Conservation (phyloP, 495 filamentous ascomycete species). For the Aspergillus cristatus region DNA sequence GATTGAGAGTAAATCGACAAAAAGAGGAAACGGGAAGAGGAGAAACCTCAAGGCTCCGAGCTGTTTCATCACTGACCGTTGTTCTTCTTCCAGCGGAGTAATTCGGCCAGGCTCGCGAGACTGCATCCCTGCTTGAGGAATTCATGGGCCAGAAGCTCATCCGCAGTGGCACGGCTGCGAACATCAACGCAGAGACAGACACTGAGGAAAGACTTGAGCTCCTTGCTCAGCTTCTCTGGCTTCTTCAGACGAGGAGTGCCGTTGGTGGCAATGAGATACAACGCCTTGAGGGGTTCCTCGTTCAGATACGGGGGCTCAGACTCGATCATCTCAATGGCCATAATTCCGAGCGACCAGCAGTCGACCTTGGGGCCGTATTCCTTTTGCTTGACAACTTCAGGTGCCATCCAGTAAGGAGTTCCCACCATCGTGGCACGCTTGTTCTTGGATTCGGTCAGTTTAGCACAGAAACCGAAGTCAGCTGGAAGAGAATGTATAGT, state of each 20-base stretch:
- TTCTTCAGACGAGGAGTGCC: slow-evolving; percentile 96
- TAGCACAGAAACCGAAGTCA: slow-evolving; percentile 98
- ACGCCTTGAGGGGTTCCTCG: slow-evolving; percentile 90
- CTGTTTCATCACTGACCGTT: slow-evolving; percentile 25
- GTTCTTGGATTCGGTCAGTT: slow-evolving; percentile 90
- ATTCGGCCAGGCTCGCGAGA: slow-evolving; percentile 67
- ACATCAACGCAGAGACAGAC: slow-evolving; percentile 96
- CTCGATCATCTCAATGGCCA: slow-evolving; percentile 99
- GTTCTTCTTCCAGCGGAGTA: slow-evolving; percentile 62
- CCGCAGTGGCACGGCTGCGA: slow-evolving; percentile 82
- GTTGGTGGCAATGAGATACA: slow-evolving; percentile 96
- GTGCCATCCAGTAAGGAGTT: slow-evolving; percentile 99
- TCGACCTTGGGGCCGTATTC: slow-evolving; percentile 98
- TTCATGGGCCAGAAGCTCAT: slow-evolving; percentile 74
- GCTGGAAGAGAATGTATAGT: slow-evolving; percentile 37
- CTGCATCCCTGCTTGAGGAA: slow-evolving; percentile 65
- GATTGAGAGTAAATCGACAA: slow-evolving; percentile 16
- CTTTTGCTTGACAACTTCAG: slow-evolving; percentile 98
- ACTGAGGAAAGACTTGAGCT: slow-evolving; percentile 89
- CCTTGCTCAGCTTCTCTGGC: slow-evolving; percentile 91
- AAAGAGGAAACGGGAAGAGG: slow-evolving; percentile 4
- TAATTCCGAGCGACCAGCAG: slow-evolving; percentile 98
- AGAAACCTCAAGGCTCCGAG: slow-evolving; percentile 2
- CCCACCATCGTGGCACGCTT: slow-evolving; percentile 99
- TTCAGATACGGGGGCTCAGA: slow-evolving; percentile 96